Conservation (phyloP, 2,329 filamentous ascomycete genomes). For the Epichloe baconii region DNA sequence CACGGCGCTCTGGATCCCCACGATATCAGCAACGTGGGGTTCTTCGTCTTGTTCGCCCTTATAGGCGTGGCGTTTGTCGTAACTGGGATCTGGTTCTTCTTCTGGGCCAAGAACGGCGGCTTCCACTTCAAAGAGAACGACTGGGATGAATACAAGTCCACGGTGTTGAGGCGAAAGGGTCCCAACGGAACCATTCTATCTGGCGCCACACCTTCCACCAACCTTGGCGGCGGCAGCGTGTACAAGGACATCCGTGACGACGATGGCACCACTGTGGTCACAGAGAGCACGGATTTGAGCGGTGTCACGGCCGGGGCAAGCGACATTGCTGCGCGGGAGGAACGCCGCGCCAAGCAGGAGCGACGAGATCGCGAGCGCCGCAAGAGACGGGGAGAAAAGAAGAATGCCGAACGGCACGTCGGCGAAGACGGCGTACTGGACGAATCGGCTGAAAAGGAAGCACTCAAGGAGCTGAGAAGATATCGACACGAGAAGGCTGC, state of each 20-base stretch:
- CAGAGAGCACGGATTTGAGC: slow-evolving; percentile 32
- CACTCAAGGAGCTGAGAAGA: slow-evolving; percentile 56
- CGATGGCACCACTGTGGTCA: slow-evolving; percentile 32
- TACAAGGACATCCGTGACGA: slow-evolving; percentile 56
- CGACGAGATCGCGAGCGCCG: slow-evolving; percentile 28
- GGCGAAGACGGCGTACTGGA: slow-evolving; percentile 51
- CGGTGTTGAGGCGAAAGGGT: slow-evolving; percentile 76
- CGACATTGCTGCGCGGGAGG: slow-evolving; percentile 42
- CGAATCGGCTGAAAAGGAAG: slow-evolving; percentile 48
- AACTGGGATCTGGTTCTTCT: slow-evolving; percentile 90
- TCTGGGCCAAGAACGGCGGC: slow-evolving; percentile 92
- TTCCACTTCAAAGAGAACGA: slow-evolving; percentile 76
- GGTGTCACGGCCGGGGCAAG: slow-evolving; percentile 46
- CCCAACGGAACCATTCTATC: slow-evolving; percentile 79
- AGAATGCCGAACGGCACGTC: slow-evolving; percentile 33
- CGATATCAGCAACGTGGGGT: slow-evolving; percentile 51
- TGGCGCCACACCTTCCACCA: slow-evolving; percentile 69
- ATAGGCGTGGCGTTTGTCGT: slow-evolving; percentile 67
- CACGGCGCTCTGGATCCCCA: slow-evolving; percentile 39
- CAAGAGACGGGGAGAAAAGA: slow-evolving; percentile 19
- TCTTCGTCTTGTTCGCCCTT: slow-evolving; percentile 77
- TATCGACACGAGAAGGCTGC: slow-evolving; percentile 83
- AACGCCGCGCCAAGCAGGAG: slow-evolving; percentile 39
- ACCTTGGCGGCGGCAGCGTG: slow-evolving; percentile 77
- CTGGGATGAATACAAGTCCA: slow-evolving; percentile 98